Percentiles rank a stretch among this genome's conserved stretches.
Conservation (phyloP, 805 yeast genomes). For the Jamesozyma jinghongensis region DNA sequence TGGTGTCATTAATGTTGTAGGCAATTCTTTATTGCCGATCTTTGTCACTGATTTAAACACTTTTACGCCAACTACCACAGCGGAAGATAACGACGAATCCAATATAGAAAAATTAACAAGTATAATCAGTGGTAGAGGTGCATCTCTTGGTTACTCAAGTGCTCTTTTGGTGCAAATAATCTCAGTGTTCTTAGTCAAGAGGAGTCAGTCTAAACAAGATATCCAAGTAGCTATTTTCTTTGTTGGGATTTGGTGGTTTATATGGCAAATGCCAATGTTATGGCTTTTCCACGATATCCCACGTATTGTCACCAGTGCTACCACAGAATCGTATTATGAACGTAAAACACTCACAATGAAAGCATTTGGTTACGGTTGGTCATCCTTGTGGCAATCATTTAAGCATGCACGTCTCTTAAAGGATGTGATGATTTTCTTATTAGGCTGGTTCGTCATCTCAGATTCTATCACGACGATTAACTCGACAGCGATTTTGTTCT, state of each 20-base stretch:
- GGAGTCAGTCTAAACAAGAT: slow-evolving; percentile 14
- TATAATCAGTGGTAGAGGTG: slow-evolving; percentile 55
- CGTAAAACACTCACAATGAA: neutral
- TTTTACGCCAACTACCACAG: slow-evolving; percentile 1
- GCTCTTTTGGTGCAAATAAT: slow-evolving; percentile 58
- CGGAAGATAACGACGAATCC: slow-evolving; percentile 2
- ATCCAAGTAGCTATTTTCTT: slow-evolving; percentile 50
- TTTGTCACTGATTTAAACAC: slow-evolving; percentile 39
- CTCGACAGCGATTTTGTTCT: slow-evolving; percentile 69
- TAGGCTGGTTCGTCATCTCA: slow-evolving; percentile 70
- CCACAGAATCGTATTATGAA: neutral
- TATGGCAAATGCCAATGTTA: slow-evolving; percentile 56
- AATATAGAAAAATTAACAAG: slow-evolving; percentile 36
- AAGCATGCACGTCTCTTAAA: slow-evolving; percentile 48
- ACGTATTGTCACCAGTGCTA: neutral
- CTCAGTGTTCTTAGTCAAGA: slow-evolving; percentile 41
- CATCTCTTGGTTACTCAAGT: slow-evolving; percentile 60
- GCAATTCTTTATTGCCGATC: slow-evolving; percentile 62
- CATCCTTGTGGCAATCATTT: slow-evolving; percentile 45
- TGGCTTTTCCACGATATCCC: slow-evolving; percentile 32
- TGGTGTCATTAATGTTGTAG: slow-evolving; percentile 75
- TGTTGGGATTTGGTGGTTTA: slow-evolving; percentile 72
- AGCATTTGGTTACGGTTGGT: slow-evolving; percentile 49
- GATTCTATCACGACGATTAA: slow-evolving; percentile 73
- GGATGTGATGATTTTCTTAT: slow-evolving; percentile 56